Percentiles rank a stretch among this genome's conserved stretches.
Conservation (phyloP, 208 protist species). For the Leptomonas pyrrhocoris region DNA sequence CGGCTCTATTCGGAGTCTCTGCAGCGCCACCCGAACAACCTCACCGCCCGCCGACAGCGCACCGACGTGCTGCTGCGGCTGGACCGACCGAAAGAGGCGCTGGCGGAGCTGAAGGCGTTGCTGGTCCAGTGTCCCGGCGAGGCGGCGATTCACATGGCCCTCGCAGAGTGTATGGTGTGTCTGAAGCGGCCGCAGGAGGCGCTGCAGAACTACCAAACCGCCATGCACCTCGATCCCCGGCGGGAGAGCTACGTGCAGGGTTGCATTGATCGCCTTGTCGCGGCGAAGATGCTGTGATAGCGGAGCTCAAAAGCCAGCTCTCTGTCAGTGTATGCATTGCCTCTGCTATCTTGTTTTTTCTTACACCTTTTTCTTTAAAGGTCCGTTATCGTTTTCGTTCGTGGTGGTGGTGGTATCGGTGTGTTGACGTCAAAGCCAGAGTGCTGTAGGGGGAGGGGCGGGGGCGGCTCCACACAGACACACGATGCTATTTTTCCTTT, state of each 20-base stretch:
- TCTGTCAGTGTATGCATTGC: neutral
- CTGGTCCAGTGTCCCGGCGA: constrained; percentile 83
- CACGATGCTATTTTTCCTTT: no score
- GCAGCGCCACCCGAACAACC: constrained; percentile 77
- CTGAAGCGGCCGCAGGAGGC: constrained; percentile 54
- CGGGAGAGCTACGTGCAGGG: constrained; percentile 65
- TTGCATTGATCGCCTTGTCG: constrained; percentile 68
- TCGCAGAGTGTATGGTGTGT: constrained; percentile 80
- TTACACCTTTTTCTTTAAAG: neutral
- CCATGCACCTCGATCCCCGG: constrained; percentile 78
- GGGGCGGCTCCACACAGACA: no score
- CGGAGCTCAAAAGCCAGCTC: neutral
- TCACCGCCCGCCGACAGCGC: constrained; percentile 89
- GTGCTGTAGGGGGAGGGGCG: no score
- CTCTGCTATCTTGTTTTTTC: constrained; percentile 7
- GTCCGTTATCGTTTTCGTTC: no score
- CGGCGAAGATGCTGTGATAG: constrained; percentile 28
- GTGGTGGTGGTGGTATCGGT: no score
- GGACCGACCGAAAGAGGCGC: constrained; percentile 63
- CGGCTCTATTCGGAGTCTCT: constrained; percentile 76
- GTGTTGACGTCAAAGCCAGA: no score
- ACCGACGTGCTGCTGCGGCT: constrained; percentile 88
- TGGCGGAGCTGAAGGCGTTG: constrained; percentile 79
- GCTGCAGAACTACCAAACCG: constrained; percentile 67
- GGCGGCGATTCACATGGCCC: constrained; percentile 86